These are phyloP conservation scores for Pseudozyma pruni DNA, from an alignment of 1,284 basidiomycete genomes.

Conservation along the genomic window DNA sequence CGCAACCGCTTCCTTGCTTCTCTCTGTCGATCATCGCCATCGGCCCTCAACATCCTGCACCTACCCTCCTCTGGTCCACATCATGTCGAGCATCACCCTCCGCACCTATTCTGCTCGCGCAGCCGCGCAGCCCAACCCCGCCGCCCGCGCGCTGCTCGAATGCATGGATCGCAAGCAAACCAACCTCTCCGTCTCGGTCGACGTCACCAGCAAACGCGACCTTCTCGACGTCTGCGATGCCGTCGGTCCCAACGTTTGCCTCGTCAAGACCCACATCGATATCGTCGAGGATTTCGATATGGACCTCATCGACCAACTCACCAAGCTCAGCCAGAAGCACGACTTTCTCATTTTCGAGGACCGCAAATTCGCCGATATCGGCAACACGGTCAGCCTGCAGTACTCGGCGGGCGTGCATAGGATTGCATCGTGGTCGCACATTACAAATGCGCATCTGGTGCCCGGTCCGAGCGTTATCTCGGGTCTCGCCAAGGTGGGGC, in stretches of 20 bases:
- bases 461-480: constrained; percentile 92
- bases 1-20: not conserved
- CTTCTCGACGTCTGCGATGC: constrained; percentile 87
- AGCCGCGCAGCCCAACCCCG: constrained; percentile 53
- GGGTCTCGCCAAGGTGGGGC: constrained; percentile 86
- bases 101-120: constrained; percentile 57
- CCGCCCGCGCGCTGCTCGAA: constrained; percentile 73
- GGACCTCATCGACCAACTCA: constrained; percentile 78
- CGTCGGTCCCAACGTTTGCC: constrained; percentile 88
- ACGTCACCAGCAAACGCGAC: constrained; percentile 84
- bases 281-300: constrained; percentile 91
- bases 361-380: constrained; percentile 98
- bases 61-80: too few species aligned
- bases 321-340: constrained; percentile 79
- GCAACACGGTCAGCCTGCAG: constrained; percentile 94
- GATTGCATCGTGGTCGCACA: constrained; percentile 94
- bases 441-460: constrained; percentile 93
- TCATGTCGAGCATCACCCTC: constrained; percentile 45
- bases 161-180: constrained; percentile 88
- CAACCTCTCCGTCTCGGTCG: constrained; percentile 94
- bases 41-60: constrained; percentile 14
- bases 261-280: constrained; percentile 99
- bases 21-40: constrained; percentile 37
- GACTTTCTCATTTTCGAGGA: constrained; percentile 99
- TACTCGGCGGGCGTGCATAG: constrained; percentile 93